These are phyloP conservation scores for Hypoxylon subgilvum DNA, from an alignment of 495 filamentous ascomycete species.

Conservation along the genomic window DNA sequence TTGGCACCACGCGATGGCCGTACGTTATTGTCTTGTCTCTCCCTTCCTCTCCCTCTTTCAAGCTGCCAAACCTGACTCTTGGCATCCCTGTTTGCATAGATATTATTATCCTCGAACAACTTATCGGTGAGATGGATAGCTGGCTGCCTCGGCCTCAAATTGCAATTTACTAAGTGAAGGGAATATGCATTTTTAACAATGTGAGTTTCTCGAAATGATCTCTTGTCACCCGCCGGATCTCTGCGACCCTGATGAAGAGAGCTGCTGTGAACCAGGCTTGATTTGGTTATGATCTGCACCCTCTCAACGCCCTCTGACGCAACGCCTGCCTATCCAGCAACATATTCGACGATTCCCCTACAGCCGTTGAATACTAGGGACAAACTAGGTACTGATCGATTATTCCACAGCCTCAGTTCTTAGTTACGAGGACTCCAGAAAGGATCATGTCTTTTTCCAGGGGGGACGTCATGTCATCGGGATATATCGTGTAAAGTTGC, in stretches of 20 bases:
- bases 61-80: background rate
- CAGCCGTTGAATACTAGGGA: slow-evolving; percentile 21
- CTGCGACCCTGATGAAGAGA: slow-evolving; percentile 33
- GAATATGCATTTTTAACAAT: slow-evolving; percentile 20
- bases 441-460: slow-evolving; percentile 15
- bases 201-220: slow-evolving; percentile 20
- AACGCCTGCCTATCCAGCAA: slow-evolving; percentile 33
- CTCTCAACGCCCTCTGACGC: slow-evolving; percentile 29
- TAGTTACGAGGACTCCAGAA: background rate
- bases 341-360: slow-evolving; percentile 17
- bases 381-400: background rate
- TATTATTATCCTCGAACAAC: background rate
- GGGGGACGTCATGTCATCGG: slow-evolving; percentile 13
- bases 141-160: slow-evolving; percentile 10
- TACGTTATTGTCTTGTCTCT: background rate
- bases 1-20: slow-evolving; percentile 6
- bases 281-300: slow-evolving; percentile 28
- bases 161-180: slow-evolving; percentile 10
- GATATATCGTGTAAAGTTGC: slow-evolving; percentile 23
- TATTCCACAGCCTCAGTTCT: background rate
- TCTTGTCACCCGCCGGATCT: slow-evolving; percentile 31
- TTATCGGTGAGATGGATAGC: slow-evolving; percentile 1
- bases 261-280: slow-evolving; percentile 14
- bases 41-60: background rate
- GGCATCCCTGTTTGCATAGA: background rate